A percentile compares a stretch with the other conserved stretches of the same genome.
These are phyloP conservation scores for Carex cristatella DNA, from an alignment of 176 grass and related monocot species.

Conservation along the genomic window DNA sequence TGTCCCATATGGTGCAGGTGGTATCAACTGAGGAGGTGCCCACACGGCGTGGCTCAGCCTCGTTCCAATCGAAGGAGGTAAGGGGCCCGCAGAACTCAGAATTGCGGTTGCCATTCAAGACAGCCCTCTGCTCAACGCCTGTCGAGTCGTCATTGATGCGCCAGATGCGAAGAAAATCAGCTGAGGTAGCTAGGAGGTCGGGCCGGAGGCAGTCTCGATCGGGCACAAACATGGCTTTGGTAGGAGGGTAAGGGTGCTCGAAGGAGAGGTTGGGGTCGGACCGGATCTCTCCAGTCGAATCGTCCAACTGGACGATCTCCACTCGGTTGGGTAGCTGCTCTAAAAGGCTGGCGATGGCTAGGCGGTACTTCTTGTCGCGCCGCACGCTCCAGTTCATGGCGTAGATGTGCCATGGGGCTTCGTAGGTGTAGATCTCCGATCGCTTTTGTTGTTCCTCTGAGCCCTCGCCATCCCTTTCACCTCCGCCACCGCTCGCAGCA, in stretches of 20 bases:
- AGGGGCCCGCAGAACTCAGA: slow-evolving; percentile 90
- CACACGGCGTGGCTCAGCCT: slow-evolving; percentile 84
- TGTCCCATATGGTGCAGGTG: slow-evolving; percentile 97
- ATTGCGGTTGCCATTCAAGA: slow-evolving; percentile 94
- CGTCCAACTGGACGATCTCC: slow-evolving; percentile 94
- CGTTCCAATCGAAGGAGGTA: slow-evolving; percentile 98
- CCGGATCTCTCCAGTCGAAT: slow-evolving; percentile 82
- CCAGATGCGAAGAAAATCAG: slow-evolving; percentile 98
- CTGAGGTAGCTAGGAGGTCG: slow-evolving; percentile 97
- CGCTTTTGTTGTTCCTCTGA: slow-evolving; percentile 71
- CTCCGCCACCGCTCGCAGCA: slow-evolving; percentile 41
- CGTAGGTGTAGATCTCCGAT: slow-evolving; percentile 99
- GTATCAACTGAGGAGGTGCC: slow-evolving; percentile 89
- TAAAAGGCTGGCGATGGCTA: slow-evolving; percentile 84
- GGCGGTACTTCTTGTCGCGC: slow-evolving; percentile 94
- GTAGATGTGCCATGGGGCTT: slow-evolving; percentile 94
- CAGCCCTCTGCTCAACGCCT: slow-evolving; percentile 46
- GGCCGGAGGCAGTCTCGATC: slow-evolving; percentile 81
- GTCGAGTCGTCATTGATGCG: slow-evolving; percentile 34
- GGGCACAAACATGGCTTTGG: slow-evolving; percentile 92
- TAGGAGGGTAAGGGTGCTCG: slow-evolving; percentile 91
- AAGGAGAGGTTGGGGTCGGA: slow-evolving; percentile 73
- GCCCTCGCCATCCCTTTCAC: slow-evolving; percentile 30
- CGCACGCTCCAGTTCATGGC: slow-evolving; percentile 99
- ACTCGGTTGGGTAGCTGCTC: slow-evolving; percentile 72